phyloP scores from a whole-genome alignment of 306 rosid species.

The Sophora flavescens region DNA sequence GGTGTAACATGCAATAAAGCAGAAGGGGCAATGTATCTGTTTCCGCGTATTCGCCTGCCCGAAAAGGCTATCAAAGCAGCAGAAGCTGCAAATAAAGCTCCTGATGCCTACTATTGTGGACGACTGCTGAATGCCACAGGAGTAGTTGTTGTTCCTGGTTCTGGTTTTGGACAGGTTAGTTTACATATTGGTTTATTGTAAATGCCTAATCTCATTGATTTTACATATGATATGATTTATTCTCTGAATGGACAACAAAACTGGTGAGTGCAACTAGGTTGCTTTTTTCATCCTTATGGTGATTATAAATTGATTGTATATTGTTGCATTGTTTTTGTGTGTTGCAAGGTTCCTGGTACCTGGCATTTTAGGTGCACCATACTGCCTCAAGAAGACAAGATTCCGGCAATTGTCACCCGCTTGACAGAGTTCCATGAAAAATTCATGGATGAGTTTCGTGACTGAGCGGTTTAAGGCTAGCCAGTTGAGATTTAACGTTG shows the following conservation, averaged over 20 bases:
- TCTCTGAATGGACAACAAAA: not conserved
- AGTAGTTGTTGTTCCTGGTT: slow-evolving; percentile 88
- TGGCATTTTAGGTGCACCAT: slow-evolving; percentile 99
- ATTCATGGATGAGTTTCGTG: slow-evolving; percentile 79
- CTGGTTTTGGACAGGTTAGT: slow-evolving; percentile 94
- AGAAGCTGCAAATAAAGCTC: slow-evolving; percentile 63
- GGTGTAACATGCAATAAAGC: slow-evolving; percentile 91
- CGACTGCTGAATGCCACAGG: slow-evolving; percentile 86
- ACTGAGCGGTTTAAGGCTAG: slow-evolving; percentile 52
- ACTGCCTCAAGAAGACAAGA: slow-evolving; percentile 95
- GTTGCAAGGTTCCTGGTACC: slow-evolving; percentile 83
- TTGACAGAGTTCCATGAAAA: slow-evolving; percentile 82
- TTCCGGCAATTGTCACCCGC: slow-evolving; percentile 79
- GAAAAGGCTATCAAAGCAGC: slow-evolving; percentile 87
- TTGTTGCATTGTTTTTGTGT: slow-evolving; percentile 21
- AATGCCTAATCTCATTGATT: not conserved
- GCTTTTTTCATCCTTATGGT: slow-evolving; percentile 14
- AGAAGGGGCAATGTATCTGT: slow-evolving; percentile 94
- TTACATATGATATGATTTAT: not conserved
- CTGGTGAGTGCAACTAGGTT: not conserved
- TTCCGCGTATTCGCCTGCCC: slow-evolving; percentile 71
- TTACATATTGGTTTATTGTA: not conserved
- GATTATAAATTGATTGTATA: slow-evolving; percentile 28
- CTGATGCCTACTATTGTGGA: slow-evolving; percentile 82
- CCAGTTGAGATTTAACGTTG: slow-evolving; percentile 22